These are phyloP conservation scores for Stenogyne calaminthoides DNA, from an alignment of 305 asterid genomes.

Conservation along the genomic window DNA sequence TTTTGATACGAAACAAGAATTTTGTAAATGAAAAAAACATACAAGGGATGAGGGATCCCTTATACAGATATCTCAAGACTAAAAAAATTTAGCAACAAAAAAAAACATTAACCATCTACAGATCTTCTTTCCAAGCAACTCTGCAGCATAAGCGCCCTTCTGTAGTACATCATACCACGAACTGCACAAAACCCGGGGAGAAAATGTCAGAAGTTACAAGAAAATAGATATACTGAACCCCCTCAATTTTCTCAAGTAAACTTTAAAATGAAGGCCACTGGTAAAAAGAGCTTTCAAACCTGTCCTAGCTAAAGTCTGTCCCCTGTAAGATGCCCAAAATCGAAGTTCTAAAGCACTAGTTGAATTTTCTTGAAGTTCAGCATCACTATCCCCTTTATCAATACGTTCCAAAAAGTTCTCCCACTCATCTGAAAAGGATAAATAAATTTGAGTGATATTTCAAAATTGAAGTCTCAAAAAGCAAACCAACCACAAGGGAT, in stretches of 20 bases:
- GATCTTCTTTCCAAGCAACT: slow-evolving; percentile 86
- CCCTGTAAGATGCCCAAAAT: slow-evolving; percentile 99
- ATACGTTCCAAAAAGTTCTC: slow-evolving; percentile 95
- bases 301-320: slow-evolving; percentile 98
- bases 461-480: slow-evolving; percentile 9
- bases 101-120: slow-evolving; percentile 66
- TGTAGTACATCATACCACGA: slow-evolving; percentile 99
- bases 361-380: slow-evolving; percentile 82
- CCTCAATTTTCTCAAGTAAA: not conserved
- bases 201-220: slow-evolving; percentile 17
- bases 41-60: no score
- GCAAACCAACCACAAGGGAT: slow-evolving; percentile 4
- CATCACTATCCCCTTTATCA: slow-evolving; percentile 68
- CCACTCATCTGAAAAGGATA: slow-evolving; percentile 81
- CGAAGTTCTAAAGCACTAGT: slow-evolving; percentile 90
- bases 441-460: slow-evolving; percentile 13
- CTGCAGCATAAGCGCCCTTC: slow-evolving; percentile 98
- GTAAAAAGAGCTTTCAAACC: slow-evolving; percentile 47
- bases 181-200: slow-evolving; percentile 51
- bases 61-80: slow-evolving; percentile 7
- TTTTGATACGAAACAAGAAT: no score
- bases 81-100: slow-evolving; percentile 4
- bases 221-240: slow-evolving; percentile 11
- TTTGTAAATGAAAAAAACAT: no score
- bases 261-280: slow-evolving; percentile 15